Base-by-base conservation (phyloP, 306 rosid genomes). In the Cicer chorassanicum region DNA sequence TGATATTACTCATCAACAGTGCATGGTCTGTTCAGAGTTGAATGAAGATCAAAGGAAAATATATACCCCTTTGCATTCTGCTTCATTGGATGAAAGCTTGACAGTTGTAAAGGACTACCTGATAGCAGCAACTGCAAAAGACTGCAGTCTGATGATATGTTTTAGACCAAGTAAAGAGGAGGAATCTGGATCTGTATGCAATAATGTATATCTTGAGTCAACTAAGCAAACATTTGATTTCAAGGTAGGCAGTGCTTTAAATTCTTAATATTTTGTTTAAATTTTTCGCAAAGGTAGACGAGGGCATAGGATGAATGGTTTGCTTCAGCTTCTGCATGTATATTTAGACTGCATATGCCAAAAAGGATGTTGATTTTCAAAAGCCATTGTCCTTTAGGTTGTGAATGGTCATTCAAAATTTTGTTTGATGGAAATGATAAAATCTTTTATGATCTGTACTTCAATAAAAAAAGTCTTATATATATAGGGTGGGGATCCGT, bases 111-210 rank as follows among this genome's bases (percentile, higher is more conserved):
- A 82, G 87, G 79, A 95, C 86, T 92, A 85, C 82, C 70, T 90
- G 79, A 90, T 85, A 73, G 98, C 96, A 70, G 84, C 99, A 70
- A 90, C 93, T 53, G 93, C 92, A 29, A 95, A 92, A 78, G 98
- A 92, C 91, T 95, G 96, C 81, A 95, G 99, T 85, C 84, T 95
- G 87, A 88, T 89, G 86, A 77, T 95, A 71, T 80, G 92, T 84
- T 95, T 95, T 70, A 87, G 89, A 86, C 93, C 80, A 68, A 84
- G 78, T 76, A 80, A 67, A 81, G 85, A 68, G 46, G 88, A 82
- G 64, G 79, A 68, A 67, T 75, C 69, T 53, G 90, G 68, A 76
- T 82, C 92, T 78, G 61, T 63, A 29, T 72, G 57, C 73, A 78
- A 70, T 80, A 86, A 67, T 9, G 62, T 89, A 86, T 77, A 73